phyloP scores from a whole-genome alignment of 805 yeast species.

The Monosporozyma yasuniensis region DNA sequence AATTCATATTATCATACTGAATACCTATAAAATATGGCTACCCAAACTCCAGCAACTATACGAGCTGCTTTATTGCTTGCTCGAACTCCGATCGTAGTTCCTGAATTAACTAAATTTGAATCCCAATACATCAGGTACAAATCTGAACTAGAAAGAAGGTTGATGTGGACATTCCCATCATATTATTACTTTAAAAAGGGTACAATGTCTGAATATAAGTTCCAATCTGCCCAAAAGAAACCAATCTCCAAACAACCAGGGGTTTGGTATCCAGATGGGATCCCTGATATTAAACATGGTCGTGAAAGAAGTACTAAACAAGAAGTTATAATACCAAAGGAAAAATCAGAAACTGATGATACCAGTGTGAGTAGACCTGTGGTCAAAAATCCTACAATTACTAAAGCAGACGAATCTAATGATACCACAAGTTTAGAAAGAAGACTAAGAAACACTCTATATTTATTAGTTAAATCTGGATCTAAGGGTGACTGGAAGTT shows the following conservation, averaged over 20 bases:
- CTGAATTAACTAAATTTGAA: slow-evolving; percentile 66
- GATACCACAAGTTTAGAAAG: slow-evolving; percentile 70
- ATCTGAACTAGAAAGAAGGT: slow-evolving; percentile 73
- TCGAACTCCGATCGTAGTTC: slow-evolving; percentile 77
- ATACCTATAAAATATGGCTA: not conserved
- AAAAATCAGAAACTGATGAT: slow-evolving; percentile 33
- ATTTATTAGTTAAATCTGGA: slow-evolving; percentile 51
- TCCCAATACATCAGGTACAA: slow-evolving; percentile 72
- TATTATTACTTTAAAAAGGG: slow-evolving; percentile 88
- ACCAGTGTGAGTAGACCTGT: slow-evolving; percentile 41
- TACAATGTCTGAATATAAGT: slow-evolving; percentile 77
- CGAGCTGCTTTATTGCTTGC: slow-evolving; percentile 57
- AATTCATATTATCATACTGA: not conserved
- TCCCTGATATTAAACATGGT: slow-evolving; percentile 76
- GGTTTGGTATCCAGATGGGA: slow-evolving; percentile 72
- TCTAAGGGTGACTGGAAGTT: slow-evolving; percentile 51
- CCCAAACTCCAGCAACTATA: slow-evolving; percentile 5
- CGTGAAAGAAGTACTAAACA: slow-evolving; percentile 85
- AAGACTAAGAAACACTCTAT: slow-evolving; percentile 67
- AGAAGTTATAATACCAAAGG: slow-evolving; percentile 63
- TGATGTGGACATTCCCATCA: slow-evolving; percentile 97
- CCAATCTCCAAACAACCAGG: slow-evolving; percentile 67
- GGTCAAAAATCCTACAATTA: slow-evolving; percentile 57
- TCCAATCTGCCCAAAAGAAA: slow-evolving; percentile 61
- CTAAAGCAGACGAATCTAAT: slow-evolving; percentile 62